Conservation (phyloP, 306 rosid species). For the Argentina anserina region DNA sequence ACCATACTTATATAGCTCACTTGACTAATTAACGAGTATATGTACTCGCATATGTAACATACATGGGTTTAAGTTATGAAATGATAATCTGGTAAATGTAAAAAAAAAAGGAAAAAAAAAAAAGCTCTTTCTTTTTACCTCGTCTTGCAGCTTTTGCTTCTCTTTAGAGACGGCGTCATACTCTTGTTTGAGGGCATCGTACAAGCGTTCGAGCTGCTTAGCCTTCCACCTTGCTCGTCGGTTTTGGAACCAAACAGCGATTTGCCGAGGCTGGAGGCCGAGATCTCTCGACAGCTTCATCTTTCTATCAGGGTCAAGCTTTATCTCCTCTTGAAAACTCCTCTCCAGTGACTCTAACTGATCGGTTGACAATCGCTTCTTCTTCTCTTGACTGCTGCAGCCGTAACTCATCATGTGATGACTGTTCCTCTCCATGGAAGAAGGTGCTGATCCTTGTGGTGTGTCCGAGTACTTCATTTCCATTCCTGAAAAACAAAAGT, state of each 20-base stretch:
- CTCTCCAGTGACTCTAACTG: slow-evolving; percentile 77
- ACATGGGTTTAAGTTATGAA: background rate
- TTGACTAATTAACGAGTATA: background rate
- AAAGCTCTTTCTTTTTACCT: slow-evolving; percentile 45
- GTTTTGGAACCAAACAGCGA: slow-evolving; percentile 95
- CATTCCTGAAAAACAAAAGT: slow-evolving; percentile 34
- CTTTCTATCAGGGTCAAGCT: slow-evolving; percentile 85
- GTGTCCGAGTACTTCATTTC: slow-evolving; percentile 56
- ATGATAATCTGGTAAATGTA: background rate
- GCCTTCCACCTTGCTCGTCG: slow-evolving; percentile 90
- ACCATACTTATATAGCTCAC: background rate
- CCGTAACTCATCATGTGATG: slow-evolving; percentile 18
- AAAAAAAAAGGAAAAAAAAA: background rate
- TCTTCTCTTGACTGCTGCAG: slow-evolving; percentile 43
- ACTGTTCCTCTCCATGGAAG: slow-evolving; percentile 39
- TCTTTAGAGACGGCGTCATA: slow-evolving; percentile 61
- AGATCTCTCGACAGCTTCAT: slow-evolving; percentile 80
- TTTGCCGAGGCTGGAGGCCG: slow-evolving; percentile 90
- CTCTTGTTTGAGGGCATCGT: slow-evolving; percentile 73
- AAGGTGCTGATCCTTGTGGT: slow-evolving; percentile 21
- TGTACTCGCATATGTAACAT: background rate
- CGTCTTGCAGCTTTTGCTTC: slow-evolving; percentile 68
- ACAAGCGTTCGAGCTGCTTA: slow-evolving; percentile 77
- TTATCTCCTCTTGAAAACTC: slow-evolving; percentile 80
- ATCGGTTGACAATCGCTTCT: slow-evolving; percentile 61